Base-by-base conservation (phyloP, 140 eudicot species). In the Artemisia princeps region DNA sequence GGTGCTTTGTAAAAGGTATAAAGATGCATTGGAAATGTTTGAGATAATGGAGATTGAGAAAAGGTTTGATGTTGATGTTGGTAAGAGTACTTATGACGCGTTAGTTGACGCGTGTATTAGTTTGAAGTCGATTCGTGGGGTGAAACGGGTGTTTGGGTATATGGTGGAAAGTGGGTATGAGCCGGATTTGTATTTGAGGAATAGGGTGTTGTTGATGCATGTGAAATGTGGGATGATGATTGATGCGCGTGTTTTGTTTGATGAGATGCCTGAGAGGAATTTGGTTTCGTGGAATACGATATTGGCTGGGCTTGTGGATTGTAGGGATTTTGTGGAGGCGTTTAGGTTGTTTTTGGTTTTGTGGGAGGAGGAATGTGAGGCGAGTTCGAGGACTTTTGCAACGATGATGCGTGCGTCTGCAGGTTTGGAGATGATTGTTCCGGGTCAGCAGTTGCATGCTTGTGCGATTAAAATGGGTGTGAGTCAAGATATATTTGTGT, bases 161-260 rank as follows among this genome's bases (percentile, higher is more conserved):
- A 84, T 90, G 86, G 28, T 80, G 12, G 68, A 77, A 37, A 74
- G 80, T 12, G 86, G 82, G 68, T 70, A 78, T 61, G 86, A 82
- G 69, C 78, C 77, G 26, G 95, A 90, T 84, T 75, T 82, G 83
- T 90, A 82, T 79, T 56, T 90, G 77, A 80, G 83, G 72, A 86
- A 90, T 33, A 75, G 97, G 85, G 76, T 90, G 59, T 64, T 87
- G 75, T 48, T 87, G 76, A 84, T 87, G 95, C 90, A 86, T 77
- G 95, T 90, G 30, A 87, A 79, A 69, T 90, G 97, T 17, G 87
- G 84, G 71, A 87, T 90, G 97, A 83, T 86, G 91, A 78, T 82
- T 52, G 95, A 90, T 64, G 95, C 95, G 1, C 83, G 82, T 13
- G 57, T 17, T 56, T 48, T 90, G 80, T 90, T 90, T n/a, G 90